Evolutionary conservation across 2,329 filamentous ascomycete species (phyloP).

Genomic region (Sclerotiophoma versabilis): DNA sequence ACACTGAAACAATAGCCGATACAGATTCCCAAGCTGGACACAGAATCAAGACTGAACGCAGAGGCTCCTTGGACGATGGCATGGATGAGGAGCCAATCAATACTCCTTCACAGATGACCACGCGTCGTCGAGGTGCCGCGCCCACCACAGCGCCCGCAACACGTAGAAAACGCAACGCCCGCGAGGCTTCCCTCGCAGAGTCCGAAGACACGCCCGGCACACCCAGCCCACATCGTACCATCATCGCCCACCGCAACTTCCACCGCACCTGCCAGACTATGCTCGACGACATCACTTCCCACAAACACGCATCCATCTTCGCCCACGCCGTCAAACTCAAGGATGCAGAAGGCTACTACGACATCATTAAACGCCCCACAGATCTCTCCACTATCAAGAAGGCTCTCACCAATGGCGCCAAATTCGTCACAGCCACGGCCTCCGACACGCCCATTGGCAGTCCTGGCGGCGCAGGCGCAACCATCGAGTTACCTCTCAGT

Average conservation of each 20-base stretch:
- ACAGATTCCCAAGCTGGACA: conserved; percentile 49
- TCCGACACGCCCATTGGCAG: conserved; percentile 66
- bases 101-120: conserved; percentile 41
- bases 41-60: conserved; percentile 56
- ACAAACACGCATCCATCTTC: conserved; percentile 62
- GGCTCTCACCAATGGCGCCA: conserved; percentile 58
- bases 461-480: conserved; percentile 61
- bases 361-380: conserved; percentile 60
- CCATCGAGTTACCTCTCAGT: conserved; percentile 65
- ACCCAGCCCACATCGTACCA: conserved; percentile 36
- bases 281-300: conserved; percentile 59
- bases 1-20: conserved; percentile 53
- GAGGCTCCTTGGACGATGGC: conserved; percentile 52
- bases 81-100: conserved; percentile 47
- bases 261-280: conserved; percentile 56
- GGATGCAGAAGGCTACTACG: conserved; percentile 59
- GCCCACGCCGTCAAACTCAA: conserved; percentile 57
- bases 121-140: conserved; percentile 37
- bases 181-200: conserved; percentile 43
- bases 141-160: conserved; percentile 33
- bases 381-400: conserved; percentile 60
- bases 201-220: conserved; percentile 40
- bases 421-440: conserved; percentile 64
- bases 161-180: conserved; percentile 53
- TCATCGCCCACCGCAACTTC: conserved; percentile 59